These are phyloP conservation scores for Talaromyces adpressus DNA, from an alignment of 495 filamentous ascomycete species.

Conservation along the genomic window DNA sequence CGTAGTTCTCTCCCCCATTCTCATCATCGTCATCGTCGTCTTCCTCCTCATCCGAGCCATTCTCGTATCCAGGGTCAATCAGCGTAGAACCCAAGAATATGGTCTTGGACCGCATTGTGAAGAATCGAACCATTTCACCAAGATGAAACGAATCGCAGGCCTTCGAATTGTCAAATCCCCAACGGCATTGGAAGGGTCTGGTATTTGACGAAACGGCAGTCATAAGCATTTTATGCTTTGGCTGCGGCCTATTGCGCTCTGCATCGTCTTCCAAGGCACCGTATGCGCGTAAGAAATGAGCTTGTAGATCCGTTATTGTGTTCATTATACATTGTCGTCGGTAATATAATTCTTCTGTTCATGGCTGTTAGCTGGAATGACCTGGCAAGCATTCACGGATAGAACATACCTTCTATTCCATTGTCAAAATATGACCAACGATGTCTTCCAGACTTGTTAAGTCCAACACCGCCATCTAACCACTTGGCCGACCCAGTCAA, in stretches of 20 bases:
- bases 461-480: slow-evolving; percentile 25
- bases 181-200: slow-evolving; percentile 56
- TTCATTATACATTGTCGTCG: slow-evolving; percentile 65
- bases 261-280: slow-evolving; percentile 29
- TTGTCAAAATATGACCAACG: slow-evolving; percentile 71
- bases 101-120: slow-evolving; percentile 43
- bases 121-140: slow-evolving; percentile 79
- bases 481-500: slow-evolving; percentile 59
- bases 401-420: slow-evolving; percentile 70
- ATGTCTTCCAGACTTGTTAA: slow-evolving; percentile 22
- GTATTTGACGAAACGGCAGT: background rate
- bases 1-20: slow-evolving; percentile 14
- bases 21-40: slow-evolving; percentile 7
- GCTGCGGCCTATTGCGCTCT: slow-evolving; percentile 7
- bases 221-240: slow-evolving; percentile 13
- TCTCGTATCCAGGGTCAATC: slow-evolving; percentile 31
- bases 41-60: slow-evolving; percentile 16
- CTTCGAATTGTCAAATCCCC: slow-evolving; percentile 65
- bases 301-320: slow-evolving; percentile 69
- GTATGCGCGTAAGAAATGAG: slow-evolving; percentile 66
- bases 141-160: slow-evolving; percentile 83
- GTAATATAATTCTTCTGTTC: slow-evolving; percentile 61
- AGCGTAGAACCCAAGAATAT: slow-evolving; percentile 43
- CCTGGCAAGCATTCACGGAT: too few relatives aligned
- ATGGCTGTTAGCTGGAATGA: slow-evolving; percentile 7